A percentile compares a stretch with the other conserved stretches of the same genome.
Evolutionary conservation across 306 rosid species (phyloP).

Genomic region (Prunus campanulata): DNA sequence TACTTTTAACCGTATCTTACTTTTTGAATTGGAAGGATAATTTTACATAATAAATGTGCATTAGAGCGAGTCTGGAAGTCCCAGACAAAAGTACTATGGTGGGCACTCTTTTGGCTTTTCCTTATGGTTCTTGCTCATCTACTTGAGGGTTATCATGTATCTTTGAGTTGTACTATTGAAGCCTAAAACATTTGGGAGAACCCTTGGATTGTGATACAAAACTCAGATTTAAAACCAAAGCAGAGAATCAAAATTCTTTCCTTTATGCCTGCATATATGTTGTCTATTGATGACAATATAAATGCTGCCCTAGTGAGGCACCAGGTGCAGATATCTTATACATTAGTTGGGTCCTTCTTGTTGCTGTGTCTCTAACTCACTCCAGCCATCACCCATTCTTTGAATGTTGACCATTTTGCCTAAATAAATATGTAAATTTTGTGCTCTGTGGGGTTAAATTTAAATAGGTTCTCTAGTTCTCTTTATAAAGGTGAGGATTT

Average conservation of each 20-base stretch:
- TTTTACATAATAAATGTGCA: background rate
- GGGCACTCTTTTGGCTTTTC: background rate
- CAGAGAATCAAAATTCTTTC: background rate
- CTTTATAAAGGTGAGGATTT: background rate
- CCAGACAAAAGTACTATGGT: background rate
- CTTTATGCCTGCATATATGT: background rate
- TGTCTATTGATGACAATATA: background rate
- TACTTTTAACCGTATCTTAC: conserved; percentile 8
- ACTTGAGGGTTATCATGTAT: background rate
- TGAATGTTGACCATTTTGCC: background rate
- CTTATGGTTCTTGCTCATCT: background rate
- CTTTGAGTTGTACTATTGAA: background rate
- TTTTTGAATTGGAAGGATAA: background rate
- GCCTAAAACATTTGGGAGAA: background rate
- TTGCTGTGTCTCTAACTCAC: background rate
- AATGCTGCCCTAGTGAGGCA: background rate
- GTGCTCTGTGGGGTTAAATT: background rate
- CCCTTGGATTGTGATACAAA: background rate
- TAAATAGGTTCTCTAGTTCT: background rate
- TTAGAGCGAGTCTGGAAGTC: background rate
- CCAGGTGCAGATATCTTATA: background rate
- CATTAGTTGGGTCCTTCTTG: background rate
- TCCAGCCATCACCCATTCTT: background rate
- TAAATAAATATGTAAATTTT: background rate
- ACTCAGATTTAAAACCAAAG: background rate